These are phyloP conservation scores for Ceratobasidium sp. DNA, from an alignment of 1,284 basidiomycete genomes.

Conservation along the genomic window DNA sequence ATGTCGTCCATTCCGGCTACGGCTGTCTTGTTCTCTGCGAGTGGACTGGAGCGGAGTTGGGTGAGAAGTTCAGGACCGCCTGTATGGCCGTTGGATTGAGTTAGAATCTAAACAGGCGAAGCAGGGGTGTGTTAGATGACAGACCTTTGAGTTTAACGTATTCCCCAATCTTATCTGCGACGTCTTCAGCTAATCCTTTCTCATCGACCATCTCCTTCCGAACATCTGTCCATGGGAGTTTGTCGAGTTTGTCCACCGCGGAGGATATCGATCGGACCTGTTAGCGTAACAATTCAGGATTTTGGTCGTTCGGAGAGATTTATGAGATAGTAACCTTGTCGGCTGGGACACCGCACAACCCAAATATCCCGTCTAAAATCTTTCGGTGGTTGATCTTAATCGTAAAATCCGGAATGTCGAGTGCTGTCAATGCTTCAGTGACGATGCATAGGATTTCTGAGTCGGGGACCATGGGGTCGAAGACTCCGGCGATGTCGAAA, in stretches of 20 bases:
- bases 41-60: conserved; percentile 77
- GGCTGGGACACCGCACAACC: conserved; percentile 93
- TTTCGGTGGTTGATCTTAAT: conserved; percentile 98
- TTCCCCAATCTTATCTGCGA: conserved; percentile 95
- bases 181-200: conserved; percentile 87
- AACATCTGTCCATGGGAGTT: conserved; percentile 93
- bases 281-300: background rate
- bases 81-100: conserved; percentile 55
- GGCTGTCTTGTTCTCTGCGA: conserved; percentile 82
- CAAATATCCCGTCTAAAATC: conserved; percentile 97
- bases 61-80: conserved; percentile 86
- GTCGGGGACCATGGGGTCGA: conserved; percentile 98
- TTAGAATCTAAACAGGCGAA: background rate
- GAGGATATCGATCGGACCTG: conserved; percentile 92
- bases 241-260: conserved; percentile 99
- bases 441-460: conserved; percentile 90
- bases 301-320: background rate
- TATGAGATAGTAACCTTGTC: conserved; percentile 70
- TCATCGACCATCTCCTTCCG: conserved; percentile 97
- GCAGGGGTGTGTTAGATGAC: conserved; percentile 42
- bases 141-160: conserved; percentile 95
- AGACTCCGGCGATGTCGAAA: conserved; percentile 94
- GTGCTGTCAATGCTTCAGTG: conserved; percentile 83
- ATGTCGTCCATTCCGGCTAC: conserved; percentile 94
- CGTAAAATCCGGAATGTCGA: conserved; percentile 94